phyloP scores from a whole-genome alignment of 2,329 filamentous ascomycete species.

The Xylaria sp. region DNA sequence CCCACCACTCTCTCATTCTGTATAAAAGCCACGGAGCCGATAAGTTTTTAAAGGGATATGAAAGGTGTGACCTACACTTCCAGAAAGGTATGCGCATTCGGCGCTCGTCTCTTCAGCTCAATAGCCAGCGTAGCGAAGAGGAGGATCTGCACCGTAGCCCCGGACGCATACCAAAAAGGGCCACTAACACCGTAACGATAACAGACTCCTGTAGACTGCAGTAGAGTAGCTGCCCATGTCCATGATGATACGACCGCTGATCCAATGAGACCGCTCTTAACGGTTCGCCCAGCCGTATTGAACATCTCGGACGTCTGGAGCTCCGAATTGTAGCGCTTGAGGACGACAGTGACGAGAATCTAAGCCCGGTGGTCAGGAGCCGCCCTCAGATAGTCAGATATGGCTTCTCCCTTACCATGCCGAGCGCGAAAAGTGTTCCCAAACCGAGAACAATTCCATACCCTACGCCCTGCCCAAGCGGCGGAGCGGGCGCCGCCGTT shows the following conservation, averaged over 20 bases:
- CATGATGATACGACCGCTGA: constrained; percentile 92
- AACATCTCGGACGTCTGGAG: constrained; percentile 94
- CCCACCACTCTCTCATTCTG: no score
- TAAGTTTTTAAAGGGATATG: no score
- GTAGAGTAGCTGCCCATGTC: constrained; percentile 89
- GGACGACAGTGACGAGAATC: constrained; percentile 76
- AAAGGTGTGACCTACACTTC: constrained; percentile 68
- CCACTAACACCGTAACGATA: constrained; percentile 80
- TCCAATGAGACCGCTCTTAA: constrained; percentile 89
- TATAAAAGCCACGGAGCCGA: no score
- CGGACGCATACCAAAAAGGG: constrained; percentile 64
- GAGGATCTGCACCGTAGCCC: constrained; percentile 84
- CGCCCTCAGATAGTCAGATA: neutral
- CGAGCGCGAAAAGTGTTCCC: constrained; percentile 78
- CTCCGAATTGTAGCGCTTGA: constrained; percentile 71
- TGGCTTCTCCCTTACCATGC: constrained; percentile 62
- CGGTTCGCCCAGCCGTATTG: constrained; percentile 85
- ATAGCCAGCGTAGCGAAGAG: constrained; percentile 92
- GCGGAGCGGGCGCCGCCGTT: constrained; percentile 47
- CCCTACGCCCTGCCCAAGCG: constrained; percentile 71
- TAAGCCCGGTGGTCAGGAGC: constrained; percentile 21
- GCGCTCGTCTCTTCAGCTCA: constrained; percentile 85
- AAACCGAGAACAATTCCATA: constrained; percentile 83
- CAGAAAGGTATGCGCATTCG: constrained; percentile 87
- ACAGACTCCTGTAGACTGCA: constrained; percentile 83